A percentile compares a stretch with the other conserved stretches of the same genome.
Evolutionary conservation across 139 green algal genomes (phyloP).

Genomic region (Micromonas commoda): DNA sequence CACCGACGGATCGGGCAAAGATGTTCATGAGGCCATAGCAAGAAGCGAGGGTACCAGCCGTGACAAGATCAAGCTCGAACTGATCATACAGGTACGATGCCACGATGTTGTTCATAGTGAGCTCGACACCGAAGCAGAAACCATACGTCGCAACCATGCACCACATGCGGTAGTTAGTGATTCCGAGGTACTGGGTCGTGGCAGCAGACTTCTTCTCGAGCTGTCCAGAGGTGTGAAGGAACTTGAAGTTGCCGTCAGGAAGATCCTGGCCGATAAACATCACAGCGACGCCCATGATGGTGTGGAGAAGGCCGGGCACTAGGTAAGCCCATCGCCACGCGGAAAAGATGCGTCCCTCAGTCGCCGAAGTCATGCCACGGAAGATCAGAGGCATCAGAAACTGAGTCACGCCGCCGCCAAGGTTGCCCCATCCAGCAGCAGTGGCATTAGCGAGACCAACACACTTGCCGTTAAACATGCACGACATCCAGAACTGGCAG

Average conservation of each 20-base stretch:
- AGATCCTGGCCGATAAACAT: constrained; percentile 66
- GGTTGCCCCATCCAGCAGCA: constrained; percentile 81
- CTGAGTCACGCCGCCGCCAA: constrained; percentile 77
- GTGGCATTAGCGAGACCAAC: constrained; percentile 86
- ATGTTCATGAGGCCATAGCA: constrained; percentile 90
- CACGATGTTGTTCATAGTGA: constrained; percentile 75
- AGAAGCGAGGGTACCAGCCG: constrained; percentile 54
- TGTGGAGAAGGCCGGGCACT: constrained; percentile 61
- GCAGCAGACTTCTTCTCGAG: constrained; percentile 50
- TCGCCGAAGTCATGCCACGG: constrained; percentile 37
- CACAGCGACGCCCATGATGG: constrained; percentile 48
- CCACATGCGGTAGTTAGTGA: constrained; percentile 67
- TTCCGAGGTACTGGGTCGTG: constrained; percentile 18
- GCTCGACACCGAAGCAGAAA: constrained; percentile 70
- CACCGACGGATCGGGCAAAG: constrained; percentile 73
- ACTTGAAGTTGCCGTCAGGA: constrained; percentile 75
- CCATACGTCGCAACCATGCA: constrained; percentile 54
- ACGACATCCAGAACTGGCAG: constrained; percentile 83
- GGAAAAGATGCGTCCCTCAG: constrained; percentile 40
- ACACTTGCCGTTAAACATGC: constrained; percentile 82
- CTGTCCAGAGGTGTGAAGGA: constrained; percentile 60
- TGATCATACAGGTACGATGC: constrained; percentile 59
- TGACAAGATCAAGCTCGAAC: constrained; percentile 54
- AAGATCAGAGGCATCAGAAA: constrained; percentile 90
- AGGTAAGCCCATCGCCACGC: constrained; percentile 88